Evolutionary conservation across 352 stramenopile genomes (phyloP), one percentile per base, ranked within the genome.

Genomic region (Globisporangium camurandrum): DNA sequence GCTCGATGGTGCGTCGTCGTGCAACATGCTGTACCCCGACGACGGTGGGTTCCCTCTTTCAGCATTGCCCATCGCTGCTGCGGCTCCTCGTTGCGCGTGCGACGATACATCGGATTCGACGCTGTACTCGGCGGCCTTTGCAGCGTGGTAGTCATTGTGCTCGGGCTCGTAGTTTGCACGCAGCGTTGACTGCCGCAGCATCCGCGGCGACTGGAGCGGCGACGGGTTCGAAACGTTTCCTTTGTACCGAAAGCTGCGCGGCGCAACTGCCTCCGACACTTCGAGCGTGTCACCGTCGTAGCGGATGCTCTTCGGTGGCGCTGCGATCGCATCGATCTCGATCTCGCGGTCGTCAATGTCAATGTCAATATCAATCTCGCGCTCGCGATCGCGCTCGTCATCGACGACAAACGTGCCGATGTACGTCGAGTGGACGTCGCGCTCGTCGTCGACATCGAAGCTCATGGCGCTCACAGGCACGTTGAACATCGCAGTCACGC

Each of bases 71-170:
- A 60, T 53, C 8, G 64, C 57, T 0, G 72, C 69, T 33, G 81
- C 36, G 31, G 70, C 81, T 17, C 64, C 71, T 42, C 73, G 71
- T 22, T 64, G 70, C 1, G 61, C 46, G 27, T 41, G 51, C 17
- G 47, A 62, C 20, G 47, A 62, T 30, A 54, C 53, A 2, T 75
- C 63, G 17, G 48, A 54, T 28, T 84, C 60, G 10, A 82, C 61
- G n/a, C 80, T 73, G 41, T 91, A 91, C 47, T 91, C 64, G 0
- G 65, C 69, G 34, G 79, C 76, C 46, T 88, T 87, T 17, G 51
- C 82, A 12, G 79, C 86, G 46, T 88, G 79, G 46, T 91, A 91
- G 28, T 84, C 61, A 3, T 67, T 77, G 34, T 87, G 68, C 6
- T 71, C 59, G 9, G 78, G 76, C 41, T 88, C 79, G 49, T 86